Conservation (phyloP, 495 filamentous ascomycete species). For the Astrothelium macrocarpum region DNA sequence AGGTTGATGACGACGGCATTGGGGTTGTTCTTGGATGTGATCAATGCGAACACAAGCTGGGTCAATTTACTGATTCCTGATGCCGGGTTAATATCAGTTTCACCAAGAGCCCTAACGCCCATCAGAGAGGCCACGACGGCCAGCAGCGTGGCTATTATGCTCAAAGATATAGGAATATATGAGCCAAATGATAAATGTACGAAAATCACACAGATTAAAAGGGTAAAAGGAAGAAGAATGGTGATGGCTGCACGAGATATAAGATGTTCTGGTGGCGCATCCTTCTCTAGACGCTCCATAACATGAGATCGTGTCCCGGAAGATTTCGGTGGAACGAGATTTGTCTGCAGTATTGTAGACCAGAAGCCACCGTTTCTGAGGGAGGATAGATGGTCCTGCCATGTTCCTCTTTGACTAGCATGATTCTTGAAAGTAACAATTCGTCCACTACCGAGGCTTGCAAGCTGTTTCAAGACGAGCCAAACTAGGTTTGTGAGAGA, state of each 20-base stretch:
- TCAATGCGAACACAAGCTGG: constrained; percentile 80
- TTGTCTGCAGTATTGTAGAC: neutral
- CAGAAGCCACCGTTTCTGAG: neutral
- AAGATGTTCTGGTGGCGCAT: constrained; percentile 73
- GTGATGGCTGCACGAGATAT: constrained; percentile 61
- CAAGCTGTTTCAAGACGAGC: constrained; percentile 54
- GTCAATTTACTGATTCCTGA: constrained; percentile 94
- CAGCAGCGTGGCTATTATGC: constrained; percentile 67
- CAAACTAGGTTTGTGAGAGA: constrained; percentile 75
- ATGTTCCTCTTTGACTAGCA: constrained; percentile 17
- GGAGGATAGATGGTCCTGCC: constrained; percentile 10
- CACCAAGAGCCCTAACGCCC: constrained; percentile 85
- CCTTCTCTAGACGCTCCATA: constrained; percentile 22
- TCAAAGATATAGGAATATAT: constrained; percentile 54
- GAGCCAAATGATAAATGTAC: constrained; percentile 69
- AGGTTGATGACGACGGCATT: constrained; percentile 83
- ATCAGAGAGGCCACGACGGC: constrained; percentile 81
- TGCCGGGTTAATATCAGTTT: constrained; percentile 95
- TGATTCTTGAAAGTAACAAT: constrained; percentile 16
- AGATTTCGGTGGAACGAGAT: neutral
- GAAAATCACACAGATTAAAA: constrained; percentile 63
- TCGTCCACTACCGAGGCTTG: constrained; percentile 27
- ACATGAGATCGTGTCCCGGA: constrained; percentile 11
- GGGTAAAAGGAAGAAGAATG: constrained; percentile 62
- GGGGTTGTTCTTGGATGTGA: constrained; percentile 65